A percentile compares a stretch with the other conserved stretches of the same genome.
phyloP scores from a whole-genome alignment of 1,139 yeast genomes.

The Saccharomycopsis hybrid region DNA sequence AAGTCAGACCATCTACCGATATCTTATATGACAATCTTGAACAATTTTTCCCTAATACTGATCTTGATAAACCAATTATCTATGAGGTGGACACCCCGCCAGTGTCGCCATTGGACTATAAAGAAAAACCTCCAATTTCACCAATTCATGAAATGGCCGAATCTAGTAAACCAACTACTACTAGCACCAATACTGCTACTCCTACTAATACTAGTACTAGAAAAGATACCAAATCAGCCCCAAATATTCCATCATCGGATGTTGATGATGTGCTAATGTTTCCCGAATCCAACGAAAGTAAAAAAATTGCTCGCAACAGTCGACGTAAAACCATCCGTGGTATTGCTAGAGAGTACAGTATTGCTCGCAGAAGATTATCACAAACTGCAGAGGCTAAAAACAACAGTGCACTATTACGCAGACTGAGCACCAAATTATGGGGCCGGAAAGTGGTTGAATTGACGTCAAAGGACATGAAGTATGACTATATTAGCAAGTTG shows the following conservation, averaged over 20 bases:
- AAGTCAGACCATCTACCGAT: slow-evolving; percentile 91
- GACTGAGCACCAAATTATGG: slow-evolving; percentile 95
- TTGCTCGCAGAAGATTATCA: slow-evolving; percentile 40
- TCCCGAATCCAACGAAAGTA: slow-evolving; percentile 10
- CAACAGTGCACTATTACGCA: slow-evolving; percentile 38
- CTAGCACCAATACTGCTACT: not conserved
- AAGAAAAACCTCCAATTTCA: slow-evolving; percentile 10
- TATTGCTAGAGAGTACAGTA: slow-evolving; percentile 88
- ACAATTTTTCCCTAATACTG: slow-evolving; percentile 85
- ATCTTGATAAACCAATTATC: slow-evolving; percentile 85
- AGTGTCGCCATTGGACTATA: slow-evolving; percentile 40
- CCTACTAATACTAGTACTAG: not conserved
- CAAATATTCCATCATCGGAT: slow-evolving; percentile 15
- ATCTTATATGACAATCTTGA: slow-evolving; percentile 89
- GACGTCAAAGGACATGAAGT: slow-evolving; percentile 61
- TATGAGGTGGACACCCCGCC: slow-evolving; percentile 59
- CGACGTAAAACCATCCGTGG: slow-evolving; percentile 85
- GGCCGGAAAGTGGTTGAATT: slow-evolving; percentile 92
- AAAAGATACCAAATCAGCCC: slow-evolving; percentile 2
- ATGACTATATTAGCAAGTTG: slow-evolving; percentile 51
- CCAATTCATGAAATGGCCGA: slow-evolving; percentile 23
- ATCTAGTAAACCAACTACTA: not conserved
- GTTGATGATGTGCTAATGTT: slow-evolving; percentile 24
- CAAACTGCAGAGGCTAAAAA: slow-evolving; percentile 27
- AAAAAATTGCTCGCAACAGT: slow-evolving; percentile 28